Evolutionary conservation across 164 flowering plant genomes (phyloP), one percentile per base, ranked within the genome.

Genomic region (Stephania cephalantha): DNA sequence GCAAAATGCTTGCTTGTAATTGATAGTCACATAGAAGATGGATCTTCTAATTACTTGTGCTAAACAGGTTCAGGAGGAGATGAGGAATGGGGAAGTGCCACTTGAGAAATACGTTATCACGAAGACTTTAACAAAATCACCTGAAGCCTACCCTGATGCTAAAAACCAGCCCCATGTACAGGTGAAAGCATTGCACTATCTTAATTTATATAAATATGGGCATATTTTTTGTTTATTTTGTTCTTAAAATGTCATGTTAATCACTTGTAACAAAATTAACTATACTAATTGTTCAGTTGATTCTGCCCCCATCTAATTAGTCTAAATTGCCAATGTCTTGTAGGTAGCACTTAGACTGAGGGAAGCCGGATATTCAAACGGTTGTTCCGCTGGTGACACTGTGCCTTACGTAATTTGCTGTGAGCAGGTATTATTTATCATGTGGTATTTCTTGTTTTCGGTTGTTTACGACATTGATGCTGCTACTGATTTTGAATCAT

Each of bases 121-220:
- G 71, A 95, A 95, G 83, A 75, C 97, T 74, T 81, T 95, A 79
- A 93, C 97, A 68, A 95, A 90, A 85, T 85, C 91, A 55, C 98
- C 99, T 48, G 98, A 95, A 85, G 94, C 95, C 35, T 95, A 95
- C 74, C 93, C 99, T 68, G 99, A 94, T 87, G 94, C 91, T 80
- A 95, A 85, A 83, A 95, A 85, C 81, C 99, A 93, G 81, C 99
- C 99, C 18, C 99, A 95, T 83, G 99, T 95, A 79, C 92, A 89
- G 81, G 99, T 92, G 75, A 81, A 87, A 74, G 68, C 58, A 46
- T 25, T 53, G 66, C 74, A 20, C 52, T 42, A 52, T 7, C 11
- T 71, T 45, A 9, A 29, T n/a, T 75, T 46, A 67, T 45, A 10
- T n/a, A 46, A 58, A 58, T 58, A n/a, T 58, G 20, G 13, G 64